Percentiles rank a stretch among this genome's conserved stretches.
Conservation (phyloP, 371 early-diverging fungal genomes). For the Caulochytrium protostelioides region DNA sequence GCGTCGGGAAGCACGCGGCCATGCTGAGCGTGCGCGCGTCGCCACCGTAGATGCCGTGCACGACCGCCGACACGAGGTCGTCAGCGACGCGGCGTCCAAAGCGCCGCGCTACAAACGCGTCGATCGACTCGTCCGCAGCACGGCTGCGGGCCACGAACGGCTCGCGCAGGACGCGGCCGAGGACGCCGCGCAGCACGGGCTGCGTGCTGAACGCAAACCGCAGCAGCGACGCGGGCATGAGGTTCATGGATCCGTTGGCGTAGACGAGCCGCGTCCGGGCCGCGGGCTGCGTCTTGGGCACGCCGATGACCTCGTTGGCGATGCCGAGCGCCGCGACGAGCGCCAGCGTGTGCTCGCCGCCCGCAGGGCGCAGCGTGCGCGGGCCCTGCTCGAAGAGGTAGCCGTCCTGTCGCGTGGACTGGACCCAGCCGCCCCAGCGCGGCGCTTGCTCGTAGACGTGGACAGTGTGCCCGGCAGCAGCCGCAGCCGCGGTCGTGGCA, state of each 20-base stretch:
- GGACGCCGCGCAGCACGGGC: slow-evolving; percentile 27
- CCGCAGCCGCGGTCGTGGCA: not conserved
- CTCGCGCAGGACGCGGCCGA: slow-evolving; percentile 21
- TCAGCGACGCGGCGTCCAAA: slow-evolving; percentile 46
- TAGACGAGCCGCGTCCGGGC: slow-evolving; percentile 64
- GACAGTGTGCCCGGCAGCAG: slow-evolving; percentile 26
- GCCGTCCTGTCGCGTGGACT: slow-evolving; percentile 21
- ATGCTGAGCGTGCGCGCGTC: slow-evolving; percentile 52
- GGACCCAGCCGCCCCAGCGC: slow-evolving; percentile 73
- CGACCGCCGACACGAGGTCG: slow-evolving; percentile 55
- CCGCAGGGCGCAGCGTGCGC: slow-evolving; percentile 57
- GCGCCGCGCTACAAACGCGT: slow-evolving; percentile 46
- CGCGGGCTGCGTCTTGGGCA: slow-evolving; percentile 43
- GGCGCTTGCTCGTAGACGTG: slow-evolving; percentile 46
- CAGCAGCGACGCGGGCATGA: slow-evolving; percentile 25
- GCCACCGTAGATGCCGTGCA: slow-evolving; percentile 86
- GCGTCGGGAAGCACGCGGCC: slow-evolving; percentile 34
- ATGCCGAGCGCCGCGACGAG: slow-evolving; percentile 61
- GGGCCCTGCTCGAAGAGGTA: slow-evolving; percentile 63
- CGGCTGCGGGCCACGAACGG: slow-evolving; percentile 17
- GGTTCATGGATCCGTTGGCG: slow-evolving; percentile 40
- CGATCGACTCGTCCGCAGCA: slow-evolving; percentile 48
- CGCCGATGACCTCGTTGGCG: slow-evolving; percentile 24
- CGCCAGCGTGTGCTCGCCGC: slow-evolving; percentile 42
- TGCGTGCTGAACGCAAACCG: slow-evolving; percentile 19